Evolutionary conservation across 345 rosid genomes (phyloP).

Genomic region (Salix dunnii): DNA sequence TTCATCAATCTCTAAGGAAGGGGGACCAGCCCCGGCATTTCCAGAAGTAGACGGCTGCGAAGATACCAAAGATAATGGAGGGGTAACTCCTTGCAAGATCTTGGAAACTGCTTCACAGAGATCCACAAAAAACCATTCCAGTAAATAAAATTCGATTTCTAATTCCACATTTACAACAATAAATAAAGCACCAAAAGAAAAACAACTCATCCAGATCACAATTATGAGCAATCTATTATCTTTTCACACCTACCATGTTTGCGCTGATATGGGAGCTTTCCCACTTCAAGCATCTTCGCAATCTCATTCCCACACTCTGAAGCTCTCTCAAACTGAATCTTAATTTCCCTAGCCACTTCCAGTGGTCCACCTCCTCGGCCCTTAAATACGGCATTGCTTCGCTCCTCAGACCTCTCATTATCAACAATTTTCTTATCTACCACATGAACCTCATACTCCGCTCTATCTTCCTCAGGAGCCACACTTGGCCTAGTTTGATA

Average conservation of each 20-base stretch:
- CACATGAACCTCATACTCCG: conserved; percentile 69
- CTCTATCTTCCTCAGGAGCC: conserved; percentile 41
- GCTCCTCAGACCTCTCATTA: conserved; percentile 44
- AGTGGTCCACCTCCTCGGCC: conserved; percentile 38
- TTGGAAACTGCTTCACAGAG: conserved; percentile 46
- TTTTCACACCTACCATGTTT: conserved; percentile 55
- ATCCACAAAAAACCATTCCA: conserved; percentile 14
- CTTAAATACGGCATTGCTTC: conserved; percentile 22
- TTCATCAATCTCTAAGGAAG: conserved; percentile 54
- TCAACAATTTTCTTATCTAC: conserved; percentile 84
- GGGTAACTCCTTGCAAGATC: conserved; percentile 59
- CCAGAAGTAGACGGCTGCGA: conserved; percentile 58
- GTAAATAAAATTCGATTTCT: background rate
- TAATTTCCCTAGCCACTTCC: conserved; percentile 61
- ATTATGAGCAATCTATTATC: background rate
- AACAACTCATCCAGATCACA: conserved; percentile 15
- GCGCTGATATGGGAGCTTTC: conserved; percentile 71
- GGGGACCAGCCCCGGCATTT: conserved; percentile 38
- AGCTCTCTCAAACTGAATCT: conserved; percentile 68
- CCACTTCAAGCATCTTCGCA: conserved; percentile 81
- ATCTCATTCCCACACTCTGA: conserved; percentile 78
- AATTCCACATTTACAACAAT: background rate
- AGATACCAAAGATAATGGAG: conserved; percentile 49
- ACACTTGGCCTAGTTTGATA: conserved; percentile 46
- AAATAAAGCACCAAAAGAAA: background rate